Evolutionary conservation across 139 green algal genomes (phyloP), one percentile per base, ranked within the genome.

Genomic region (Volvox africanus): DNA sequence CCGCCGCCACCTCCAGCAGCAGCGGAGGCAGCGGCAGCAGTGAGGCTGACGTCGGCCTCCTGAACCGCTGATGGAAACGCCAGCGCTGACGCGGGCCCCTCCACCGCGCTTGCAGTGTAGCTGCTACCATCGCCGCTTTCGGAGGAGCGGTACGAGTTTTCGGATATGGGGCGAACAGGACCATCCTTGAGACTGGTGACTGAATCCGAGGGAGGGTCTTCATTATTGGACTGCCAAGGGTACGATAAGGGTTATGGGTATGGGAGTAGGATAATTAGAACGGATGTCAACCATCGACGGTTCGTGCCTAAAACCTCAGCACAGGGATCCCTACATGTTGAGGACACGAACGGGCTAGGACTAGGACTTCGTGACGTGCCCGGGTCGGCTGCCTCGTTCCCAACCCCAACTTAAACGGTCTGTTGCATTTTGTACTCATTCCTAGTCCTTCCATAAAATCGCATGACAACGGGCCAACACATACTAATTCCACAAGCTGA

Each of bases 81-180:
- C 71, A 35, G 71, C 71, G 1, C 71, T n/a, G 24, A 20, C 26
- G 26, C 71, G 20, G 71, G 28, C 71, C 18, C 71, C 21, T 79
- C 71, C 71, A 35, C 14, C 71, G 71, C 24, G 65, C 21, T 28
- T 73, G 65, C 21, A 30, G 65, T 73, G 11, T 73, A n/a, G 14
- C 20, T 30, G 71, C 26, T 79, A 2, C 71, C 75, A 35, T 81
- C 75, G 32, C 32, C 75, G 30, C 75, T 81, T 35, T 17, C 50
- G 75, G 75, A 61, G 9, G 71, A 79, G 71, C 71, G 71, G 22
- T 79, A 79, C 1, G 75, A 81, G 75, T 2, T 81, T 81, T 81
- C 75, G 75, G 75, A 81, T 20, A 30, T 33, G 24, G 24, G 71
- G 1, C 24, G 26, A 32, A 18, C 21, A 30, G 32, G 32, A 30